A percentile compares a stretch with the other conserved stretches of the same genome.
These are phyloP conservation scores for Tricholoma matsutake DNA, from an alignment of 768 basidiomycete genomes.

Conservation along the genomic window DNA sequence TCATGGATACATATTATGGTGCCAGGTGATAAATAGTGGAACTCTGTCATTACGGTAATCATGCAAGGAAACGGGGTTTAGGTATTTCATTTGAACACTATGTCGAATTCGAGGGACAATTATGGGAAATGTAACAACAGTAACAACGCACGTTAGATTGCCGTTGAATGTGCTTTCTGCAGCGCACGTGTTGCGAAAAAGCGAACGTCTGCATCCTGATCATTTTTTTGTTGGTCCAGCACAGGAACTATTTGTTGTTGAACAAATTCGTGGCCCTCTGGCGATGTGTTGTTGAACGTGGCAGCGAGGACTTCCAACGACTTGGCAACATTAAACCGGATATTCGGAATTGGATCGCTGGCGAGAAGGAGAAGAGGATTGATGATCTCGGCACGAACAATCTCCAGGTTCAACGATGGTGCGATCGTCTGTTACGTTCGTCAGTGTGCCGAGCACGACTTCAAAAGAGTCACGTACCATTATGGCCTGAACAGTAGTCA, in stretches of 20 bases:
- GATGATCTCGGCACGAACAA: conserved; percentile 81
- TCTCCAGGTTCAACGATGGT: conserved; percentile 81
- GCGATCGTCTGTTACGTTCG: conserved; percentile 74
- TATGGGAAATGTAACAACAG: neutral
- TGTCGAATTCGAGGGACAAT: conserved; percentile 24
- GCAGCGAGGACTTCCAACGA: conserved; percentile 85
- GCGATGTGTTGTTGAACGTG: conserved; percentile 56
- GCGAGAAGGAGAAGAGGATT: conserved; percentile 80
- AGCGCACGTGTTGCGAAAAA: conserved; percentile 87
- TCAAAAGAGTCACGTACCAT: conserved; percentile 57
- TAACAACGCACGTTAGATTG: conserved; percentile 2
- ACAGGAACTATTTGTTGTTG: conserved; percentile 75
- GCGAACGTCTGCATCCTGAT: conserved; percentile 93
- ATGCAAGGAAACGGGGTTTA: neutral
- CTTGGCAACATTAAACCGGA: conserved; percentile 98
- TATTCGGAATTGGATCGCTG: conserved; percentile 93
- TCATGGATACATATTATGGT: too few relatives aligned
- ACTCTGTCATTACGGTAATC: neutral
- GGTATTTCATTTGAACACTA: neutral
- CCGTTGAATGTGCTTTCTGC: conserved; percentile 41
- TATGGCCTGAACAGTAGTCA: conserved; percentile 99
- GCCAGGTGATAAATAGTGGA: too few relatives aligned
- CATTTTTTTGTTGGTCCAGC: conserved; percentile 82
- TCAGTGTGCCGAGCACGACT: conserved; percentile 6
- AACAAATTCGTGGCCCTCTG: conserved; percentile 75